Evolutionary conservation across 306 rosid species (phyloP), one percentile per base, ranked within the genome.

Genomic region (Prunus padus): DNA sequence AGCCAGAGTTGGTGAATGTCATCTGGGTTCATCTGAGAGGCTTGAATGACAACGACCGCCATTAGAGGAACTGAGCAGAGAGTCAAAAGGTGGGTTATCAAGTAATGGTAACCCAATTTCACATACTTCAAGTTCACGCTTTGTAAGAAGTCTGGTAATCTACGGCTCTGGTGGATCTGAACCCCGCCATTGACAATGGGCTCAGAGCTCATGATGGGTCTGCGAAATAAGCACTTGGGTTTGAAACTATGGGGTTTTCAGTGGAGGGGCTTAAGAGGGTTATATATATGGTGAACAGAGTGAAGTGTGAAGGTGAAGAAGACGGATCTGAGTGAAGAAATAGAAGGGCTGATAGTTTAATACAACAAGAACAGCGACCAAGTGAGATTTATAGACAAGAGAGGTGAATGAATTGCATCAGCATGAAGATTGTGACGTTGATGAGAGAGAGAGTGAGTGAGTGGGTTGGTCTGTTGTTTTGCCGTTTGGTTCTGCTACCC

Each of bases 111-210:
- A 3, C 86, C 92, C 11, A 83, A 72, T 77, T 86, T 91, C 51
- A 87, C 90, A 67, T 89, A 77, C 82, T 85, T 90, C 50, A 87
- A 81, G 82, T 90, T 83, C 20, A 87, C 89, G 18, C 83, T 87
- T 69, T 76, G 90, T 1, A 84, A 65, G 72, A 86, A 89, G 65
- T 89, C 90, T 0, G 85, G 95, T 3, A 87, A 19, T 25, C 79
- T 44, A n/a, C 85, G 84, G 7, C 30, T 55, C 2, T 61, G 86
- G 44, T 78, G 94, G 91, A 85, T 78, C 85, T 66, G 87, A 61
- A 75, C 77, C 18, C 82, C 85, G 1, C 80, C 80, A 59, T 57
- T 20, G 62, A 3, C 11, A 44, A 25, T 5, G 22, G 74, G 19
- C 26, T 40, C 54, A 12, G 82, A 42, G 69, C 73, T 73, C 89